Conservation (phyloP, 441 rosid genomes). For the Corymbia citriodora region DNA sequence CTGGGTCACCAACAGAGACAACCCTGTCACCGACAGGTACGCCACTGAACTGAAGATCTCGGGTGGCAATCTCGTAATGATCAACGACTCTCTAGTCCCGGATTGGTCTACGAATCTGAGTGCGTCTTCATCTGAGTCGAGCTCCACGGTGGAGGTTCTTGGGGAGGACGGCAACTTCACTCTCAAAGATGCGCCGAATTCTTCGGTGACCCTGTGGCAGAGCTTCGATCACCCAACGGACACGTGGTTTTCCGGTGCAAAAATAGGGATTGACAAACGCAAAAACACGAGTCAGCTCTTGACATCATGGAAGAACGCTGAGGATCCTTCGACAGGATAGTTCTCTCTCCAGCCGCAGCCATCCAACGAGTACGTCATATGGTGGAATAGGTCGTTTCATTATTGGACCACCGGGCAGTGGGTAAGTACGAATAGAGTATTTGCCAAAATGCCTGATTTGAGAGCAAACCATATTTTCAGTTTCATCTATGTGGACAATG, state of each 20-base stretch:
- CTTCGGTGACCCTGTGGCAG: slow-evolving; percentile 38
- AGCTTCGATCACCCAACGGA: slow-evolving; percentile 52
- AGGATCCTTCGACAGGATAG: slow-evolving; percentile 64
- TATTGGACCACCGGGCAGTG: slow-evolving; percentile 66
- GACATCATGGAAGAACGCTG: slow-evolving; percentile 46
- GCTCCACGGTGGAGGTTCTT: slow-evolving; percentile 38
- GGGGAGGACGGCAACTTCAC: slow-evolving; percentile 53
- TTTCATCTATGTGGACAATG: slow-evolving; percentile 32
- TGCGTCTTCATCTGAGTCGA: slow-evolving; percentile 4
- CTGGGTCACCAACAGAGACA: slow-evolving; percentile 45
- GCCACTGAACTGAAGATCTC: slow-evolving; percentile 23
- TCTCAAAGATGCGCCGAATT: slow-evolving; percentile 24
- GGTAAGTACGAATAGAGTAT: slow-evolving; percentile 19
- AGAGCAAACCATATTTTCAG: slow-evolving; percentile 39
- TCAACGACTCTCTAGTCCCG: slow-evolving; percentile 22
- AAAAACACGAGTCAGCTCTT: slow-evolving; percentile 28
- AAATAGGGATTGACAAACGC: slow-evolving; percentile 33
- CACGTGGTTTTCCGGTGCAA: slow-evolving; percentile 69
- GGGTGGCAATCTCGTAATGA: slow-evolving; percentile 34
- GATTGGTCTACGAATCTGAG: slow-evolving; percentile 52
- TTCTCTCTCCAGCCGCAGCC: slow-evolving; percentile 63
- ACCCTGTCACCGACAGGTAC: slow-evolving; percentile 11
- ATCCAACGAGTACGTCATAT: slow-evolving; percentile 30
- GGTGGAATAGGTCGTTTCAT: slow-evolving; percentile 35
- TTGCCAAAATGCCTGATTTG: slow-evolving; percentile 42